These are phyloP conservation scores for Solanum pimpinellifolium DNA, from an alignment of 257 asterid species.

Conservation along the genomic window DNA sequence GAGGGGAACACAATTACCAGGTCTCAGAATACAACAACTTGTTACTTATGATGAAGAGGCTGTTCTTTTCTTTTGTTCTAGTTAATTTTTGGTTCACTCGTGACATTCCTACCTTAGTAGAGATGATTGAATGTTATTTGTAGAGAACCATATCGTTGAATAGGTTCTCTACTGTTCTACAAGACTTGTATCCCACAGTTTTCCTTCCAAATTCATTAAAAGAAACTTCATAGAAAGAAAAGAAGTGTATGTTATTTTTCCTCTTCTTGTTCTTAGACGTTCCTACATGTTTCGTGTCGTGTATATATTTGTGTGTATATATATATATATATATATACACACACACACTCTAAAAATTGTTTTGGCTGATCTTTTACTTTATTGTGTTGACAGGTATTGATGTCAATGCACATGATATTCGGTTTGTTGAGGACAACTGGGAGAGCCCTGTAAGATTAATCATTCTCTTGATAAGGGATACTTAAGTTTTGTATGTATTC, in stretches of 20 bases:
- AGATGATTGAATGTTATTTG: background rate
- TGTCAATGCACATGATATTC: conserved; percentile 89
- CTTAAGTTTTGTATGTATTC: background rate
- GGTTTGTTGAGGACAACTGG: conserved; percentile 99
- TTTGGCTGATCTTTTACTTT: conserved; percentile 3
- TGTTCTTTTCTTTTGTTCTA: background rate
- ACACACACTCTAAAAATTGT: background rate
- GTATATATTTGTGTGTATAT: background rate
- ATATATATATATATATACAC: too few species aligned
- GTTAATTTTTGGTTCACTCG: background rate
- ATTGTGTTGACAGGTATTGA: conserved; percentile 55
- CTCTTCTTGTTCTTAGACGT: background rate
- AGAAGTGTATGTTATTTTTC: background rate
- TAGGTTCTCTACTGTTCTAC: background rate
- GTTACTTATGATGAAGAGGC: background rate
- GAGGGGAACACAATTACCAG: background rate
- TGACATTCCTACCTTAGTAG: background rate
- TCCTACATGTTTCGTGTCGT: background rate
- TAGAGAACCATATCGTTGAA: background rate
- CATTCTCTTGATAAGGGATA: background rate
- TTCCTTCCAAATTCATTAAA: background rate
- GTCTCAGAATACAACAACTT: background rate
- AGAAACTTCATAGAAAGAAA: background rate
- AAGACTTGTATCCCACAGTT: background rate
- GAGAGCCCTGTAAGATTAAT: conserved; percentile 88